Evolutionary conservation across 305 asterid genomes (phyloP), one percentile per base, ranked within the genome.

Genomic region (Caryopteris hybrid): DNA sequence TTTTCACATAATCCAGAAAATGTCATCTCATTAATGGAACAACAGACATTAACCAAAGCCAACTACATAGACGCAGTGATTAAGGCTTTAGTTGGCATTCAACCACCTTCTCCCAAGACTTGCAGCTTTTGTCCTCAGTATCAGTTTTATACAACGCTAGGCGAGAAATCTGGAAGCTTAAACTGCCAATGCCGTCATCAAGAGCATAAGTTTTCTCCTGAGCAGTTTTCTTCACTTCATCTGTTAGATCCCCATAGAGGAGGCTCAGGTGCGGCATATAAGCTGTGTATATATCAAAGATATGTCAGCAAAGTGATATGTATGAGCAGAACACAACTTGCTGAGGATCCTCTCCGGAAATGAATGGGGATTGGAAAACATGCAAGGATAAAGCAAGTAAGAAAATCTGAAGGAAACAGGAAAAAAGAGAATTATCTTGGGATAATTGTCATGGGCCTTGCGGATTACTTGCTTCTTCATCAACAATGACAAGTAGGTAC

Each of bases 261-360:
- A 93, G 81, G 86, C 96, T 93, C 80, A 93, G 70, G 80, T 93
- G 99, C n/a, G 97, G 97, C 97, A 88, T 87, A 74, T 87, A 93
- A 54, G 96, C 99, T 93, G 60, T 12, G 86, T 73, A 76, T 53
- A 41, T 55, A 36, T 53, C 54, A 42, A 70, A 34, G 63, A 62
- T 66, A 59, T 51, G 31, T 53, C 42, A 80, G 63, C 38, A 39
- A 21, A 71, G 9, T 12, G 2, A 64, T 64, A 13, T 27, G 54
- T 11, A 6, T 7, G 38, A 25, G 14, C 45, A 61, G 53, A 69
- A 43, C 22, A 47, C 29, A 17, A 47, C 51, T 53, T 6, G 45
- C 16, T 34, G 4, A 6, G 13, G 6, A 51, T 18, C 42, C 41
- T 64, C 48, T 33, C 14, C 1, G n/a, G 6, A 9, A 43, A 13